A percentile compares a stretch with the other conserved stretches of the same genome.
Conservation (phyloP, 2,329 filamentous ascomycete genomes). For the Penicillium sp. region DNA sequence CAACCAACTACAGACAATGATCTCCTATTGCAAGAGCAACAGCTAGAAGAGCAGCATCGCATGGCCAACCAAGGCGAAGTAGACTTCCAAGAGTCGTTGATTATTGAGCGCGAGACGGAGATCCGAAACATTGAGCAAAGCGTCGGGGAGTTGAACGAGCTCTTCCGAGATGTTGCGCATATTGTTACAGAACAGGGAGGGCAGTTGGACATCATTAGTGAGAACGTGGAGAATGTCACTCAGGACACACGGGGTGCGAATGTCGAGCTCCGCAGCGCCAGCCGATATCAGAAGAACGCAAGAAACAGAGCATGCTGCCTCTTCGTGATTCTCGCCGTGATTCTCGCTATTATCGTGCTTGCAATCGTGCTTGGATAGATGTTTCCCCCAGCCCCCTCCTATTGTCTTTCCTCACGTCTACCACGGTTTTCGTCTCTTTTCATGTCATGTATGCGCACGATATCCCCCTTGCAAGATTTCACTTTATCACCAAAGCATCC, state of each 20-base stretch:
- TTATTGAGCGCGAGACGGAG: constrained; percentile 93
- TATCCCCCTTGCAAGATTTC: constrained; percentile 34
- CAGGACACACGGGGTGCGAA: constrained; percentile 84
- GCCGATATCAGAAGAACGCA: constrained; percentile 91
- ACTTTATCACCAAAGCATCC: constrained; percentile 7
- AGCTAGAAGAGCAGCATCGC: constrained; percentile 74
- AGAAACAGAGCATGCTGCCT: constrained; percentile 93
- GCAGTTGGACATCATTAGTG: constrained; percentile 80
- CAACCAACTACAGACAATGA: constrained; percentile 35
- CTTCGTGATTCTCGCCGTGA: constrained; percentile 82
- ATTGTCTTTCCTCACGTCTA: constrained; percentile 7
- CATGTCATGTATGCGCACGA: constrained; percentile 29
- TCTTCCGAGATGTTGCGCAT: constrained; percentile 97
- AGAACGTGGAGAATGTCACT: constrained; percentile 82
- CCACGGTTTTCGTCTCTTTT: constrained; percentile 9
- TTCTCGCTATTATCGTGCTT: constrained; percentile 84
- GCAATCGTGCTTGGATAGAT: constrained; percentile 74
- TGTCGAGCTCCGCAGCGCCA: constrained; percentile 79
- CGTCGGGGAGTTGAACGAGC: constrained; percentile 90
- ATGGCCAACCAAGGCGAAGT: constrained; percentile 91
- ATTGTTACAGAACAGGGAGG: constrained; percentile 95
- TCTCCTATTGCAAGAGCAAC: constrained; percentile 62
- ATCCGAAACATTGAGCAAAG: constrained; percentile 97
- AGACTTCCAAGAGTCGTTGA: constrained; percentile 94
- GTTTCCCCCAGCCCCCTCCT: constrained; percentile 6